Evolutionary conservation across 306 rosid species (phyloP).

Genomic region (Castanea mollissima): DNA sequence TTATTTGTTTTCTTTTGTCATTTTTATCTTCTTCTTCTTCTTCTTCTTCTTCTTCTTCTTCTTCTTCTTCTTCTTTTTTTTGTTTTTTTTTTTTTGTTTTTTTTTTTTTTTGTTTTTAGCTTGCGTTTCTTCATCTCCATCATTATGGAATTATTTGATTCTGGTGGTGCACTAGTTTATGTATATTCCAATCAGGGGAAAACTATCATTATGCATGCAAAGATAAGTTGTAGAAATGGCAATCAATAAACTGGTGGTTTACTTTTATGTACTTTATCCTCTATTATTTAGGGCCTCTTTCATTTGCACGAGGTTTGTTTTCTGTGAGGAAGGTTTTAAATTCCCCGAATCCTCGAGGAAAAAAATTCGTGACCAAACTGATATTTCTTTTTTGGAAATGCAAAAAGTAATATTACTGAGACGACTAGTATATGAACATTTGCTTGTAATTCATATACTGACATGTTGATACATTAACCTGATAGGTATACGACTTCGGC

Average conservation of each 20-base stretch:
- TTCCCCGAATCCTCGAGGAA: too few species aligned
- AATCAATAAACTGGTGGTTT: not conserved
- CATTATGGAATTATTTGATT: not conserved
- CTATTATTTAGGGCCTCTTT: not conserved
- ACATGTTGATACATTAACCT: not conserved
- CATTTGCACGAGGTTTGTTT: too few species aligned
- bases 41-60: too few species aligned
- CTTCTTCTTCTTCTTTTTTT: too few species aligned
- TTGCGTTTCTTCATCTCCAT: not conserved
- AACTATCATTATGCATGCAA: not conserved
- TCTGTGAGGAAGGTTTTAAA: too few species aligned
- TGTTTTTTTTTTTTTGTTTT: too few species aligned
- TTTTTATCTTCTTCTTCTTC: not conserved
- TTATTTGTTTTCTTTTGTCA: not conserved
- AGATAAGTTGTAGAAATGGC: not conserved
- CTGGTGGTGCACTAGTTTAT: not conserved
- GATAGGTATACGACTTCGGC: too few species aligned
- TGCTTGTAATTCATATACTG: not conserved
- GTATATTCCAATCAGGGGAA: too few species aligned
- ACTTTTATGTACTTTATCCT: not conserved
- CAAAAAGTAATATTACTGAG: not conserved
- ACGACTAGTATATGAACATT: not conserved
- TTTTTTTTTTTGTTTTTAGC: too few species aligned
- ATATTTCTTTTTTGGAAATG: not conserved
- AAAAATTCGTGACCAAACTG: not conserved